Conservation (phyloP, 352 stramenopile species). For the Phytophthora crassamura region DNA sequence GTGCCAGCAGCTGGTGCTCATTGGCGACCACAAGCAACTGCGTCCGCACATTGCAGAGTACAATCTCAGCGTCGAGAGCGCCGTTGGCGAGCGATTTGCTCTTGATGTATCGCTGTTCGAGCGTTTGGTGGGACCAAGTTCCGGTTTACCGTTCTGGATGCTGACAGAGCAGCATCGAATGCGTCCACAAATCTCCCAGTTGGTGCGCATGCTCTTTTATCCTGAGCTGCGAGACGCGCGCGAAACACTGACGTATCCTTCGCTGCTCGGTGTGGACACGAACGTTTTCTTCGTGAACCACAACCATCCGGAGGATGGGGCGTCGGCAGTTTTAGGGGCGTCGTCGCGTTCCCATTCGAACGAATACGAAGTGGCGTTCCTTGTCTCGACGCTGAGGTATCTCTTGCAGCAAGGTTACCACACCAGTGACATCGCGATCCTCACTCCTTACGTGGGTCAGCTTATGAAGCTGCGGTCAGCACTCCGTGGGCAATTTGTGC, state of each 20-base stretch:
- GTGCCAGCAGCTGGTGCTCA: conserved; percentile 87
- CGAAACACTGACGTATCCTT: conserved; percentile 56
- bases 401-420: conserved; percentile 78
- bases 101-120: conserved; percentile 90
- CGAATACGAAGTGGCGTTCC: conserved; percentile 63
- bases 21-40: conserved; percentile 90
- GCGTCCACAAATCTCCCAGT: conserved; percentile 77
- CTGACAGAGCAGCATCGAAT: conserved; percentile 84
- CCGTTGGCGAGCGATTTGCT: conserved; percentile 57
- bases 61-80: conserved; percentile 65
- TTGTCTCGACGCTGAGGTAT: conserved; percentile 75
- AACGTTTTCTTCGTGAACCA: conserved; percentile 84
- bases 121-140: conserved; percentile 50
- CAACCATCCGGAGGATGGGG: conserved; percentile 46
- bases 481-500: conserved; percentile 46
- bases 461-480: conserved; percentile 60
- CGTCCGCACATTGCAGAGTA: conserved; percentile 79
- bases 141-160: conserved; percentile 43
- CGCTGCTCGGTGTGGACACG: conserved; percentile 57
- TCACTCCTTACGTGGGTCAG: conserved; percentile 89
- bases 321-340: conserved; percentile 23
- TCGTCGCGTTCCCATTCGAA: conserved; percentile 67
- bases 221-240: conserved; percentile 61
- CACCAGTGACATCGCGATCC: conserved; percentile 64
- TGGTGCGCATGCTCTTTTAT: conserved; percentile 78